phyloP scores from a whole-genome alignment of 2,329 filamentous ascomycete genomes.

The Pseudogymnoascus sp. region DNA sequence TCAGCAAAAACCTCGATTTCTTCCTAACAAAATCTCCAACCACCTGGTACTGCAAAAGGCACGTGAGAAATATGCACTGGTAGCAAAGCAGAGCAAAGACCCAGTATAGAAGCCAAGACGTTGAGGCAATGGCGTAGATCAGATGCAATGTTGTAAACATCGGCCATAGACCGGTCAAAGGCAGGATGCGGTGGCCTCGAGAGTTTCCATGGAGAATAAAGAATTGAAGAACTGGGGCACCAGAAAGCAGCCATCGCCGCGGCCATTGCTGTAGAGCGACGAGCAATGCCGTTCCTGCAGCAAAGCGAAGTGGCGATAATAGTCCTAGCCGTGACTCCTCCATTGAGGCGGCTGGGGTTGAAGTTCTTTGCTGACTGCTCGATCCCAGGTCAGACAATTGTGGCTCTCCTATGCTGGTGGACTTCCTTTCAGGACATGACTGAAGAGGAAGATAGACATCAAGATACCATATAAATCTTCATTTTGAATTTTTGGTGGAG shows the following conservation, averaged over 20 bases:
- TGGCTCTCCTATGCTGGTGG: not conserved
- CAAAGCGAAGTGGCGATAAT: conserved; percentile 7
- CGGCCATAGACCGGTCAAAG: conserved; percentile 41
- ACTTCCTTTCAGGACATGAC: not conserved
- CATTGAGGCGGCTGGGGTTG: not conserved
- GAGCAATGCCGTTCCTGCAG: conserved; percentile 14
- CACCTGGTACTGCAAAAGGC: conserved; percentile 39
- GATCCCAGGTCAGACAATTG: not conserved
- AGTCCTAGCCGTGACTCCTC: not conserved
- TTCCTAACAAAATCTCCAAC: conserved; percentile 26
- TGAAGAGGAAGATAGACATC: not conserved
- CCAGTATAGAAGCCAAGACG: conserved; percentile 47
- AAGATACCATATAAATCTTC: not conserved
- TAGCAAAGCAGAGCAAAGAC: conserved; percentile 39
- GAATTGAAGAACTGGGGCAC: conserved; percentile 33
- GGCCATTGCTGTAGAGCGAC: conserved; percentile 28
- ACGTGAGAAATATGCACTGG: conserved; percentile 36
- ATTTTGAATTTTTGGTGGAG: not conserved
- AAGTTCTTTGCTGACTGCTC: not conserved
- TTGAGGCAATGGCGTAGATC: conserved; percentile 41
- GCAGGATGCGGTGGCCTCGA: conserved; percentile 35
- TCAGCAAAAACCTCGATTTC: conserved; percentile 30
- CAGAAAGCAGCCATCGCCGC: conserved; percentile 37
- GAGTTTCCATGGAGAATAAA: conserved; percentile 33
- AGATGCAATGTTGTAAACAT: conserved; percentile 42